phyloP scores from a whole-genome alignment of 148 eudicot genomes.

The Suaeda aralocaspica region DNA sequence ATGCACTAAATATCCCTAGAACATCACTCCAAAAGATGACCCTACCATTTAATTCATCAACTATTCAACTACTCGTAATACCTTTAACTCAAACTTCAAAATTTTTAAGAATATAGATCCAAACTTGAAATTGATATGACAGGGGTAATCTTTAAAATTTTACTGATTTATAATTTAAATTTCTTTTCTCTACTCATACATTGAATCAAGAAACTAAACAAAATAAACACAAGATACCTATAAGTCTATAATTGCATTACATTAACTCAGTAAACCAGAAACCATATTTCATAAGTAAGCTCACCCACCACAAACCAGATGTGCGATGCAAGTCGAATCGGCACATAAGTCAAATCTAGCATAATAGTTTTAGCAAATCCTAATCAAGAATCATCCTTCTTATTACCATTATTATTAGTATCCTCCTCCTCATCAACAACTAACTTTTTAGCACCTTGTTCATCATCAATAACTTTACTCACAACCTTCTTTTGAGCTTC shows the following conservation, averaged over 20 bases:
- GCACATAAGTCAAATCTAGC: too few species aligned
- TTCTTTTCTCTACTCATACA: constrained; percentile 13
- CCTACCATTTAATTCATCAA: not conserved
- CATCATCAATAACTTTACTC: constrained; percentile 21
- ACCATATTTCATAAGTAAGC: not conserved
- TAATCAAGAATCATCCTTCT: constrained; percentile 14
- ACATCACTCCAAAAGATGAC: not conserved
- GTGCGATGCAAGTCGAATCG: too few species aligned
- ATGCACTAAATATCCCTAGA: not conserved
- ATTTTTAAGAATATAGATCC: too few species aligned
- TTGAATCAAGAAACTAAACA: constrained; percentile 11
- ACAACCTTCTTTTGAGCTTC: constrained; percentile 49
- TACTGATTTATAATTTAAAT: too few species aligned
- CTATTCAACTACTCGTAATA: too few species aligned
- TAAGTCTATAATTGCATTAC: not conserved
- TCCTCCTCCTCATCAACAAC: constrained; percentile 39
- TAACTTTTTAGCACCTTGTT: constrained; percentile 25
- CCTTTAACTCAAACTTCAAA: too few species aligned
- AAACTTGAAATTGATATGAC: too few species aligned
- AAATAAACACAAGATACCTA: not conserved
- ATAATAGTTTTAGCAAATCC: too few species aligned
- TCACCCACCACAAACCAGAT: too few species aligned
- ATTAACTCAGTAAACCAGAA: not conserved
- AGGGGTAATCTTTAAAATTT: too few species aligned
- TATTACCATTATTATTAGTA: not conserved